These are phyloP conservation scores for grape (Vitis vinifera) DNA, from an alignment of 164 flowering plant genomes.

Conservation along the genomic window ASM3070453v1 NC_081819.1:16798001-16798500, in stretches of 20 bases:
- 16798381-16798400: constrained; percentile 1
- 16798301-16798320: constrained; percentile 11
- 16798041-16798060: background rate
- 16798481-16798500: constrained; percentile 9
- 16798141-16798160: constrained; percentile 4
- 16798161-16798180: background rate
- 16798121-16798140: background rate
- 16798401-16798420: background rate
- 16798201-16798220: background rate
- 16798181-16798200: background rate
- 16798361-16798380: background rate
- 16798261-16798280: background rate
- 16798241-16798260: constrained; percentile 15
- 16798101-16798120: background rate
- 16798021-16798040: background rate
- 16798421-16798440: constrained; percentile 1
- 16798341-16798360: background rate
- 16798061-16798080: background rate
- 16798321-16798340: constrained; percentile 9
- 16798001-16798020: constrained; percentile 3
- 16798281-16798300: constrained; percentile 21
- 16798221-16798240: constrained; percentile 23
- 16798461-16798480: background rate
- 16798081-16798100: constrained; percentile 8
- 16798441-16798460: constrained; percentile 1